A percentile compares a stretch with the other conserved stretches of the same genome.
Conservation (phyloP, 2,329 filamentous ascomycete genomes). For the Xylaria multiplex region DNA sequence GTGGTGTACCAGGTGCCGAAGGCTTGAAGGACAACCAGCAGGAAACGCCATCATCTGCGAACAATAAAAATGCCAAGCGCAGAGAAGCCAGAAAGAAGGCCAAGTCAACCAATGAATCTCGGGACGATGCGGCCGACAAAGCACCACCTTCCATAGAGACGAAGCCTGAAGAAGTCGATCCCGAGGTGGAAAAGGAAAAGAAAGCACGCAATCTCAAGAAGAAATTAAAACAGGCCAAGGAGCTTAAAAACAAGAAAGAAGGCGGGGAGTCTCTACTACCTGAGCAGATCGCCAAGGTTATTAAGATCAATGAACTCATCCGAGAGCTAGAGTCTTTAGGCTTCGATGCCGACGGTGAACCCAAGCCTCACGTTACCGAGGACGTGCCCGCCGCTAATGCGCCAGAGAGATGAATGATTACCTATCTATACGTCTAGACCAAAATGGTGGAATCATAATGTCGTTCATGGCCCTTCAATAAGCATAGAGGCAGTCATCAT, state of each 20-base stretch:
- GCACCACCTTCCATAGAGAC: conserved; percentile 45
- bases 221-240: conserved; percentile 92
- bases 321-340: conserved; percentile 86
- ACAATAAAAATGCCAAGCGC: conserved; percentile 88
- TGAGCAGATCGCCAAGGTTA: conserved; percentile 97
- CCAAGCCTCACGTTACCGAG: conserved; percentile 46
- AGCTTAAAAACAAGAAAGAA: conserved; percentile 91
- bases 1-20: conserved; percentile 79
- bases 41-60: conserved; percentile 60
- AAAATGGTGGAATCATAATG: background rate
- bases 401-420: conserved; percentile 24
- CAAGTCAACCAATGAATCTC: conserved; percentile 66
- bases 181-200: conserved; percentile 85
- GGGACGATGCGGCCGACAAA: conserved; percentile 63
- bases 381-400: conserved; percentile 10
- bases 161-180: conserved; percentile 62
- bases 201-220: conserved; percentile 92
- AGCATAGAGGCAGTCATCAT: background rate
- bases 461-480: conserved; percentile 3
- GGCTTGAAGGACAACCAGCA: conserved; percentile 62
- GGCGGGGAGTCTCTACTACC: conserved; percentile 84
- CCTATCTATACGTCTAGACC: background rate
- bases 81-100: conserved; percentile 66
- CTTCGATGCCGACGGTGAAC: conserved; percentile 81
- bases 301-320: conserved; percentile 94